Evolutionary conservation across 441 rosid genomes (phyloP).

Genomic region (Adansonia gregorii): DNA sequence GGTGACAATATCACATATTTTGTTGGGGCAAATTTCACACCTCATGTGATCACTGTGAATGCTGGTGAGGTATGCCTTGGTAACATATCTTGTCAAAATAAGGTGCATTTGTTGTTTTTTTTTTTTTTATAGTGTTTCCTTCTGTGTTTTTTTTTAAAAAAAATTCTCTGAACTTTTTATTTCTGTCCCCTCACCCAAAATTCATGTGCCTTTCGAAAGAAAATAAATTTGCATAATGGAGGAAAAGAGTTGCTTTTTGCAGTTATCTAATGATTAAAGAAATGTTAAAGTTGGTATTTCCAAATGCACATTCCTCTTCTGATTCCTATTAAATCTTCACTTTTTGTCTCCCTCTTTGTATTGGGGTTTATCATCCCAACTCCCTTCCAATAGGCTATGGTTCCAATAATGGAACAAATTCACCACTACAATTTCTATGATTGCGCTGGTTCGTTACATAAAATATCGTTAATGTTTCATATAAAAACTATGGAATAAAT

Average conservation of each 20-base stretch:
- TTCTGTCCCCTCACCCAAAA: neutral
- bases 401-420: neutral
- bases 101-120: neutral
- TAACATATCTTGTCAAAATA: neutral
- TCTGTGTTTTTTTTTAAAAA: neutral
- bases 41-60: constrained; percentile 79
- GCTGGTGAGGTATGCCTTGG: constrained; percentile 75
- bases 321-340: neutral
- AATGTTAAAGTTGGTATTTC: neutral
- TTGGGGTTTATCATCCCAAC: neutral
- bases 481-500: neutral
- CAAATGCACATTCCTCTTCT: neutral
- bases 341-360: neutral
- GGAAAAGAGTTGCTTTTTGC: neutral
- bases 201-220: neutral
- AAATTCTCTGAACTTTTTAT: neutral
- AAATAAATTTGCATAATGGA: neutral
- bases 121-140: neutral
- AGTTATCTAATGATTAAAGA: neutral
- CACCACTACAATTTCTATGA: neutral
- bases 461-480: neutral
- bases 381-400: neutral
- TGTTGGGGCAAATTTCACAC: constrained; percentile 75
- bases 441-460: neutral
- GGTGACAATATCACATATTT: constrained; percentile 61